Evolutionary conservation across 805 yeast species (phyloP).

Genomic region (Kazachstania africana): DNA sequence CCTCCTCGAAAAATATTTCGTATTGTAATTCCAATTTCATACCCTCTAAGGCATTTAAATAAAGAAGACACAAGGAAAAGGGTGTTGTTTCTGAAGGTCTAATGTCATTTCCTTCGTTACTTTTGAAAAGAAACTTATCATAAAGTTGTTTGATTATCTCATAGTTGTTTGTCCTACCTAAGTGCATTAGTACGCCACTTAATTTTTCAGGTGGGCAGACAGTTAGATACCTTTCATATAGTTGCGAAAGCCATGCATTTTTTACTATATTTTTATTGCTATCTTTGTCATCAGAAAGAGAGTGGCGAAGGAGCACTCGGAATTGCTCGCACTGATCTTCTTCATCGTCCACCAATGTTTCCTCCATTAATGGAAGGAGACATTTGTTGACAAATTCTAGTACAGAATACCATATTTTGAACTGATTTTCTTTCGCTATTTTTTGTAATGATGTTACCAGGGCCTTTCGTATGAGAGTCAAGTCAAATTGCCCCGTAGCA

Average conservation of each 20-base stretch:
- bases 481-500: slow-evolving; percentile 30
- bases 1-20: background rate
- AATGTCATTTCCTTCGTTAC: background rate
- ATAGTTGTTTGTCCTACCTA: slow-evolving; percentile 13
- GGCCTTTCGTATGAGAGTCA: slow-evolving; percentile 22
- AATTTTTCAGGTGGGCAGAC: slow-evolving; percentile 10
- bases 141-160: slow-evolving; percentile 6
- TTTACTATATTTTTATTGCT: background rate
- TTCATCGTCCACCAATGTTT: slow-evolving; percentile 3
- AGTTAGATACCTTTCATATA: slow-evolving; percentile 14
- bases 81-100: slow-evolving; percentile 5
- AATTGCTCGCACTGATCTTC: too few species aligned
- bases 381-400: slow-evolving; percentile 11
- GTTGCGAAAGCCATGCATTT: slow-evolving; percentile 17
- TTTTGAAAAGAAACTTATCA: slow-evolving; percentile 6
- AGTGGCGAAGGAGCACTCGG: slow-evolving; percentile 4
- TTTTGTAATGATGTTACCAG: slow-evolving; percentile 13
- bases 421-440: slow-evolving; percentile 9
- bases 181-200: slow-evolving; percentile 4
- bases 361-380: slow-evolving; percentile 10
- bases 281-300: slow-evolving; percentile 2
- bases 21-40: background rate
- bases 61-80: background rate
- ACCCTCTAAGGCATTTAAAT: background rate
- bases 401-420: slow-evolving; percentile 17